A percentile compares a stretch with the other conserved stretches of the same genome.
These are phyloP conservation scores for Paecilomyces sp. DNA, from an alignment of 2,329 filamentous ascomycete genomes.

Conservation along the genomic window DNA sequence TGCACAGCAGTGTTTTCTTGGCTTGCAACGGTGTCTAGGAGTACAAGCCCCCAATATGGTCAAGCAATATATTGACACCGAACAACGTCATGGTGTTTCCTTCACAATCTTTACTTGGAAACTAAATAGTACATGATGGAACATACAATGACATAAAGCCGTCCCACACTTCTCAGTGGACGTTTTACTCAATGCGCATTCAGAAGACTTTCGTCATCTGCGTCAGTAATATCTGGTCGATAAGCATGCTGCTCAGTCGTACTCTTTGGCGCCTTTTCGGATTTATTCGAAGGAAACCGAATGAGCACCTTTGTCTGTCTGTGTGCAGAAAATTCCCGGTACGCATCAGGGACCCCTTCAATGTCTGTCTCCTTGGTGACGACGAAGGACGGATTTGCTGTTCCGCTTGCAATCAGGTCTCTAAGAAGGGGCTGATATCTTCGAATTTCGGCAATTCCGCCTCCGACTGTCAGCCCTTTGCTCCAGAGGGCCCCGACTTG, in stretches of 20 bases:
- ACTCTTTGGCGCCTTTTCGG: neutral
- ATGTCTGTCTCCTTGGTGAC: neutral
- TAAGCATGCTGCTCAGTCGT: neutral
- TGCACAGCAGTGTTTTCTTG: neutral
- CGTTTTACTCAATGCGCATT: no score
- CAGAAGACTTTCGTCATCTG: neutral
- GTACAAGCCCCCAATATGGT: no score
- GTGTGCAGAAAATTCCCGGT: neutral
- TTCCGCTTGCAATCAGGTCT: slow-evolving; percentile 1
- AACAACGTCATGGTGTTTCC: neutral
- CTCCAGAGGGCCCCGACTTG: neutral
- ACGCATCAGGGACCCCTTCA: slow-evolving; percentile 1
- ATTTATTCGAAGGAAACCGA: neutral
- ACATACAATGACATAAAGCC: neutral
- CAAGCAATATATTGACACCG: neutral
- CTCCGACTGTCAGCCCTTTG: neutral
- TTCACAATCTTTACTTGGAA: neutral
- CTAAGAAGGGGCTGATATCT: neutral
- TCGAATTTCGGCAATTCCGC: neutral
- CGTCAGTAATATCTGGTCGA: neutral
- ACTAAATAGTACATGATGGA: neutral
- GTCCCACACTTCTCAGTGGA: neutral
- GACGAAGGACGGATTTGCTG: slow-evolving; percentile 1
- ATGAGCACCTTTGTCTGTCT: neutral
- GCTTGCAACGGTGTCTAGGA: neutral